Evolutionary conservation across 176 grass and related monocot species (phyloP).

Genomic region (Bolboschoenus planiculmis): DNA sequence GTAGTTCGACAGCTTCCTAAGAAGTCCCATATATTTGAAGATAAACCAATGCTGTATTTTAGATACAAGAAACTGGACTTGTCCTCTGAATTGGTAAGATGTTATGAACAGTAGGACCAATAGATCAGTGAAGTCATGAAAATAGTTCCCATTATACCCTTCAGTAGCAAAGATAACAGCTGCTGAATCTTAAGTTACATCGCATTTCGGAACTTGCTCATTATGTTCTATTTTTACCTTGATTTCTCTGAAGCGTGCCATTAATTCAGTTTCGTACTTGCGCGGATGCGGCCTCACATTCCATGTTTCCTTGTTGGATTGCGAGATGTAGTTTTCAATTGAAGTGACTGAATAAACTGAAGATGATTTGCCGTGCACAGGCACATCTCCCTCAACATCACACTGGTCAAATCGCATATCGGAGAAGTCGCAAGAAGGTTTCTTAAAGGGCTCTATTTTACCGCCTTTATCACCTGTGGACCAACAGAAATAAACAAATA

Average conservation of each 20-base stretch:
- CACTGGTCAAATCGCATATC: conserved; percentile 43
- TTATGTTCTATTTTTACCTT: conserved; percentile 23
- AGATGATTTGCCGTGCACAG: conserved; percentile 39
- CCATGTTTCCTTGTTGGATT: conserved; percentile 37
- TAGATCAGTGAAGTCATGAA: conserved; percentile 72
- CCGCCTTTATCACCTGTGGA: neutral
- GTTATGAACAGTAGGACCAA: conserved; percentile 69
- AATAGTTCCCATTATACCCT: conserved; percentile 73
- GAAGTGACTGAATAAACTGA: conserved; percentile 42
- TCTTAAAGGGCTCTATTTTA: conserved; percentile 33
- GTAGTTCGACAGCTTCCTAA: conserved; percentile 40
- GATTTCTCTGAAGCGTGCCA: conserved; percentile 33
- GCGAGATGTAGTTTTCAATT: neutral
- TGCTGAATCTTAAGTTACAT: conserved; percentile 35
- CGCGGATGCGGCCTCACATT: conserved; percentile 62
- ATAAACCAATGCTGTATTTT: conserved; percentile 62
- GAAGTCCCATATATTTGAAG: conserved; percentile 43
- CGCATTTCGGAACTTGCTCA: conserved; percentile 36
- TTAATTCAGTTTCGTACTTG: conserved; percentile 45
- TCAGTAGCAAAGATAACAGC: conserved; percentile 53
- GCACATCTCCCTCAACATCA: conserved; percentile 51
- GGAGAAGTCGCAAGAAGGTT: conserved; percentile 42
- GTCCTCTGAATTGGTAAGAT: conserved; percentile 36
- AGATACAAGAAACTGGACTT: conserved; percentile 61
- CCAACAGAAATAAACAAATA: neutral